Conservation (phyloP, 257 asterid genomes). For the Mentha longifolia region DNA sequence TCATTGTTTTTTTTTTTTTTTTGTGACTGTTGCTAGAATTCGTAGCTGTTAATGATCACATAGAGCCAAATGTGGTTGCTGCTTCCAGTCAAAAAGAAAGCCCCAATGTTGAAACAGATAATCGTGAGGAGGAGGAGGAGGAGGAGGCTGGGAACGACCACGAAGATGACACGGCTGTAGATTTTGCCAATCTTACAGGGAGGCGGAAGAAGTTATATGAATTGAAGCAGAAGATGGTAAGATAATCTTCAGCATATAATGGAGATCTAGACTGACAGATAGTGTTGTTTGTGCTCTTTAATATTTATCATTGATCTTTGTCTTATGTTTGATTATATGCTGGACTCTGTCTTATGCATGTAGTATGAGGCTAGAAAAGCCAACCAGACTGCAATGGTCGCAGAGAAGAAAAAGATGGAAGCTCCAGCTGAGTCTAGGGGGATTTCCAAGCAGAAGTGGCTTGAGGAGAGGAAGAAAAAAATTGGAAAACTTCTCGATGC, state of each 20-base stretch:
- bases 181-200: slow-evolving; percentile 67
- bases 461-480: slow-evolving; percentile 93
- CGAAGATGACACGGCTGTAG: slow-evolving; percentile 37
- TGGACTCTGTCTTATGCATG: not conserved
- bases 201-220: slow-evolving; percentile 75
- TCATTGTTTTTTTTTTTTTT: too few relatives aligned
- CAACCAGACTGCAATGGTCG: slow-evolving; percentile 87
- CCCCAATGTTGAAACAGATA: slow-evolving; percentile 17
- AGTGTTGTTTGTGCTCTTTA: not conserved
- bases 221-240: slow-evolving; percentile 83
- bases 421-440: slow-evolving; percentile 86
- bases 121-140: slow-evolving; percentile 43
- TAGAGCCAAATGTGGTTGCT: too few relatives aligned
- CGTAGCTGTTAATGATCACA: too few relatives aligned
- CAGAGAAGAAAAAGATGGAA: slow-evolving; percentile 79
- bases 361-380: slow-evolving; percentile 93
- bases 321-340: too few relatives aligned
- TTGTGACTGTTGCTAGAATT: too few relatives aligned
- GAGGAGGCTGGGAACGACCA: slow-evolving; percentile 46
- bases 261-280: too few relatives aligned
- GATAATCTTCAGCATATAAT: not conserved
- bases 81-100: too few relatives aligned
- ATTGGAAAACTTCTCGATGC: slow-evolving; percentile 90
- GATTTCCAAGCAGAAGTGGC: slow-evolving; percentile 94
- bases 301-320: too few relatives aligned